A percentile compares a stretch with the other conserved stretches of the same genome.
phyloP scores from a whole-genome alignment of 352 stramenopile genomes.

The Thraustotheca clavata region DNA sequence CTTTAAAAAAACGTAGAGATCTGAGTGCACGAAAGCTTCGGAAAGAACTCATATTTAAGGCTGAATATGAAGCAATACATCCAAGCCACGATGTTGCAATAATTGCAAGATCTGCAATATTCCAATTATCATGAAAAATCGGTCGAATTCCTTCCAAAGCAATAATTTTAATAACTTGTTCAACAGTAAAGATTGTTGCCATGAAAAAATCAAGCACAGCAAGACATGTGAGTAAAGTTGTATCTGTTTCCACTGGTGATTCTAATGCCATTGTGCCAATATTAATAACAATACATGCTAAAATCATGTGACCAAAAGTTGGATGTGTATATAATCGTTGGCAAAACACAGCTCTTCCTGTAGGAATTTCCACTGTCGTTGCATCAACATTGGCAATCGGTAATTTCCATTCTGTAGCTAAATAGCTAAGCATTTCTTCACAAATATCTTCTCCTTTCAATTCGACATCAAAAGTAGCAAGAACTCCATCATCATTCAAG shows the following conservation, averaged over 20 bases:
- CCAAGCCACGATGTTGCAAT: conserved; percentile 59
- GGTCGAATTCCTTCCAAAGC: conserved; percentile 53
- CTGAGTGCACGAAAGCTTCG: conserved; percentile 61
- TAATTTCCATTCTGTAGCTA: conserved; percentile 36
- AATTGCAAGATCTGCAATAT: conserved; percentile 53
- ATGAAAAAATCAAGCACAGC: conserved; percentile 49
- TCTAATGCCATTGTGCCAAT: conserved; percentile 60
- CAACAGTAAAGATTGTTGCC: conserved; percentile 52
- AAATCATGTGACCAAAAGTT: conserved; percentile 63
- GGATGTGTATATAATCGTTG: conserved; percentile 62
- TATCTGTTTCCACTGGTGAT: conserved; percentile 41
- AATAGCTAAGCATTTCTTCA: conserved; percentile 49
- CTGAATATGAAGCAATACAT: conserved; percentile 34
- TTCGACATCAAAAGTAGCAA: conserved; percentile 64
- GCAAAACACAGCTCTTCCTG: conserved; percentile 40
- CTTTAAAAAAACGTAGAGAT: conserved; percentile 64
- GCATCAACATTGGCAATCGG: conserved; percentile 37
- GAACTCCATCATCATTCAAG: neutral
- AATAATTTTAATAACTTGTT: conserved; percentile 55
- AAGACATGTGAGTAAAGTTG: conserved; percentile 32
- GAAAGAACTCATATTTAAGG: conserved; percentile 64
- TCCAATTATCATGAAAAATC: conserved; percentile 53
- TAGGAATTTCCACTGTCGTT: conserved; percentile 41
- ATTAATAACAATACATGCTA: conserved; percentile 48
- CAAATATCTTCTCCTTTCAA: conserved; percentile 45